A percentile compares a stretch with the other conserved stretches of the same genome.
These are phyloP conservation scores for Euphorbia peplus DNA, from an alignment of 345 rosid species.

Conservation along the genomic window DNA sequence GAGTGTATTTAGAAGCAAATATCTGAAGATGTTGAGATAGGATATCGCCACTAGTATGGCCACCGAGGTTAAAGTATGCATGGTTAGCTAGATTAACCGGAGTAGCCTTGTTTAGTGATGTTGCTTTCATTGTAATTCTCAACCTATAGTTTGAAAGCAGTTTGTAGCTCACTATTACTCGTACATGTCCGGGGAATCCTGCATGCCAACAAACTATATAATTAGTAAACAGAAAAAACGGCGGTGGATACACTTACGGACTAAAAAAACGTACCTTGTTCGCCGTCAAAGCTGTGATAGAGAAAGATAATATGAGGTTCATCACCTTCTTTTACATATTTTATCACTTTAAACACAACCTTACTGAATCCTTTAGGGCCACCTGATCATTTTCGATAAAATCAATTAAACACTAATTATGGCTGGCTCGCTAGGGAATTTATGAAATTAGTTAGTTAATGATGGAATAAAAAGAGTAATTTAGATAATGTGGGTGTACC, in stretches of 20 bases:
- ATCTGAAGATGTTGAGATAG: conserved; percentile 64
- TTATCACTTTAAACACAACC: conserved; percentile 63
- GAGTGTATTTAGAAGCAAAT: conserved; percentile 59
- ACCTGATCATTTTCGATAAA: conserved; percentile 33
- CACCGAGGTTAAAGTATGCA: conserved; percentile 85
- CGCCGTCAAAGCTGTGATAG: conserved; percentile 73
- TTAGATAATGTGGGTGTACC: no score
- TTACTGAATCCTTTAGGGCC: conserved; percentile 76
- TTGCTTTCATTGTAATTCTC: conserved; percentile 67
- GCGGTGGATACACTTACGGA: no score
- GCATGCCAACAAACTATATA: no score
- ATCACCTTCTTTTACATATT: conserved; percentile 37
- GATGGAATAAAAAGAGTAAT: no score
- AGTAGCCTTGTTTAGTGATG: conserved; percentile 64
- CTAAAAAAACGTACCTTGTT: conserved; percentile 42
- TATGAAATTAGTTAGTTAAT: no score
- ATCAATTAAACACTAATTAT: no score
- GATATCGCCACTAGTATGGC: conserved; percentile 67
- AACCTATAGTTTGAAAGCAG: conserved; percentile 37
- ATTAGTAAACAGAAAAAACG: no score
- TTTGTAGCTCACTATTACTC: conserved; percentile 43
- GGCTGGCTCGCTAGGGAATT: no score
- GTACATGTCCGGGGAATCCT: conserved; percentile 84
- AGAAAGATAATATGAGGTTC: conserved; percentile 55
- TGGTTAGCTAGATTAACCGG: conserved; percentile 86